phyloP scores from a whole-genome alignment of 306 rosid genomes.

The Lotus japonicus region DNA sequence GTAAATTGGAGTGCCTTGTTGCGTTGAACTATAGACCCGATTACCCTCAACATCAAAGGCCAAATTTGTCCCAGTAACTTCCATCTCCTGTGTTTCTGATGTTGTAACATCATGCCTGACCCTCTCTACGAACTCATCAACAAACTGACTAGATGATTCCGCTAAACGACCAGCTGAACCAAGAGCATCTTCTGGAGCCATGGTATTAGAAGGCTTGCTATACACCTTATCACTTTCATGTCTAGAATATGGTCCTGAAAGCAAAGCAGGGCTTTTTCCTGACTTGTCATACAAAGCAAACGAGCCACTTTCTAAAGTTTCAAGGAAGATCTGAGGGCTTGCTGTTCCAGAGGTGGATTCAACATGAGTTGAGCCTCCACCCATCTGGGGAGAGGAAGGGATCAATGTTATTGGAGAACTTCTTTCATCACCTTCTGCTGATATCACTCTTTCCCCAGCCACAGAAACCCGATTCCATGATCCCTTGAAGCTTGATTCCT shows the following conservation, averaged over 20 bases:
- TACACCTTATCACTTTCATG: conserved; percentile 30
- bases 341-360: conserved; percentile 28
- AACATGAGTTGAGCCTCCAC: conserved; percentile 28
- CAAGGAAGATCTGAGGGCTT: conserved; percentile 31
- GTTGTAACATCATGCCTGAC: conserved; percentile 45
- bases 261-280: conserved; percentile 33
- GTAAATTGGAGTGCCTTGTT: conserved; percentile 30
- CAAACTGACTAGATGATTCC: conserved; percentile 57
- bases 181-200: conserved; percentile 55
- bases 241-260: conserved; percentile 26
- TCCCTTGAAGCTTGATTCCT: conserved; percentile 33
- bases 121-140: conserved; percentile 57
- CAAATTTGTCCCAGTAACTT: conserved; percentile 27
- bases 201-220: conserved; percentile 25
- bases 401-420: conserved; percentile 34
- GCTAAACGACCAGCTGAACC: conserved; percentile 59
- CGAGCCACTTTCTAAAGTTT: conserved; percentile 49
- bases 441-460: conserved; percentile 26
- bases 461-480: conserved; percentile 32
- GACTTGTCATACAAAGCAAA: conserved; percentile 33
- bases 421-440: conserved; percentile 32
- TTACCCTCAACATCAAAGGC: conserved; percentile 34
- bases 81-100: conserved; percentile 40
- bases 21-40: conserved; percentile 16
- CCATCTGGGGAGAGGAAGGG: conserved; percentile 55